A percentile compares a stretch with the other conserved stretches of the same genome.
Conservation (phyloP, 441 rosid species). For the Mallotus repandus region DNA sequence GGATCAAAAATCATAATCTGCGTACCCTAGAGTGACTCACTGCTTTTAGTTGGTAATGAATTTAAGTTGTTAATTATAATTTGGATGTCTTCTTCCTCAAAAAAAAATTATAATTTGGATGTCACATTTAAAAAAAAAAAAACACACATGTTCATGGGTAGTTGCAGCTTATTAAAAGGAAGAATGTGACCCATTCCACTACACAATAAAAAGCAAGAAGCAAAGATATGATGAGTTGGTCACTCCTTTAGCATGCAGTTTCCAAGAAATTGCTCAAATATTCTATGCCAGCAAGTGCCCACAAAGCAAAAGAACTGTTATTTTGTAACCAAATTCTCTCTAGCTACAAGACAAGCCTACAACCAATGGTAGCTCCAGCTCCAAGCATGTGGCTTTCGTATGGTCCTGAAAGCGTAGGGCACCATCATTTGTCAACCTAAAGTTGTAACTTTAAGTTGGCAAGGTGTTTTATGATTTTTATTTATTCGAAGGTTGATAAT, state of each 20-base stretch:
- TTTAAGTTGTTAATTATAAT: too few relatives aligned
- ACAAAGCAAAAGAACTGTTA: neutral
- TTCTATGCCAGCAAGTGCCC: conserved; percentile 16
- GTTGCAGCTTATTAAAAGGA: neutral
- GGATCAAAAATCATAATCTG: too few relatives aligned
- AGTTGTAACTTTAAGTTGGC: neutral
- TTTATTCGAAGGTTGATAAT: neutral
- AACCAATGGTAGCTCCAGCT: neutral
- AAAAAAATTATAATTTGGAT: too few relatives aligned
- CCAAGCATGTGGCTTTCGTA: neutral
- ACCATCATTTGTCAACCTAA: conserved; percentile 6
- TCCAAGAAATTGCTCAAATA: neutral
- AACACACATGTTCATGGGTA: too few relatives aligned
- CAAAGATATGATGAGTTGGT: conserved; percentile 11
- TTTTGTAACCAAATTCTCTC: neutral
- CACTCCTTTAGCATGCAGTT: conserved; percentile 4
- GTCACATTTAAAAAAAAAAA: too few relatives aligned
- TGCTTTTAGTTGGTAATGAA: too few relatives aligned
- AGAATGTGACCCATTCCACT: neutral
- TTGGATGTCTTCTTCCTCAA: too few relatives aligned
- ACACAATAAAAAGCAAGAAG: too few relatives aligned
- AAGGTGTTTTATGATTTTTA: neutral
- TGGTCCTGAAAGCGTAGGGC: conserved; percentile 11
- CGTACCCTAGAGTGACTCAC: too few relatives aligned
- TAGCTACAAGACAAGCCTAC: neutral